phyloP scores from a whole-genome alignment of 164 flowering plant genomes.

The Annona squamosa region DNA sequence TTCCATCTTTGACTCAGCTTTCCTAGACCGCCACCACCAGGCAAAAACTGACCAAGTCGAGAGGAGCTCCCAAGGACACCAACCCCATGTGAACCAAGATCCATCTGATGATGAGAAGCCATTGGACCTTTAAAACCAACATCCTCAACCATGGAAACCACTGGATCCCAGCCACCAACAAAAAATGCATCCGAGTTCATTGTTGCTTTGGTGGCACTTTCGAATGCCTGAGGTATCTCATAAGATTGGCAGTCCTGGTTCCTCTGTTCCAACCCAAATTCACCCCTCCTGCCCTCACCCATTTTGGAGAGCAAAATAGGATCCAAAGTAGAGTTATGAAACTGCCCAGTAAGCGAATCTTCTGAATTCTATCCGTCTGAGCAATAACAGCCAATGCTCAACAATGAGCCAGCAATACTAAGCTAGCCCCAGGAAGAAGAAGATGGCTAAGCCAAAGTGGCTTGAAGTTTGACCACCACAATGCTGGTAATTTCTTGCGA shows the following conservation, averaged over 20 bases:
- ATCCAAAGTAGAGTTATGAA: background rate
- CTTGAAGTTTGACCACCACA: conserved; percentile 52
- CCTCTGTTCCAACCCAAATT: conserved; percentile 42
- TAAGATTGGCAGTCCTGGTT: conserved; percentile 29
- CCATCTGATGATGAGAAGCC: conserved; percentile 36
- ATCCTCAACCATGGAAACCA: conserved; percentile 44
- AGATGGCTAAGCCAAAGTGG: conserved; percentile 26
- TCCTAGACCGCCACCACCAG: conserved; percentile 38
- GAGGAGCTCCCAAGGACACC: conserved; percentile 35
- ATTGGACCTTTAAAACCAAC: conserved; percentile 40
- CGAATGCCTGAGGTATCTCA: conserved; percentile 28
- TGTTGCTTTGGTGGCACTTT: conserved; percentile 27
- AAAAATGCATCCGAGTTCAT: conserved; percentile 47
- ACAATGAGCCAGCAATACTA: conserved; percentile 14
- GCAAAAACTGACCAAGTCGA: conserved; percentile 39
- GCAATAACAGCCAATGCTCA: conserved; percentile 3
- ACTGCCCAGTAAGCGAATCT: conserved; percentile 7
- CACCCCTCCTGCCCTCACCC: conserved; percentile 42
- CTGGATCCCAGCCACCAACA: conserved; percentile 69
- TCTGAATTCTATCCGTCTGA: background rate
- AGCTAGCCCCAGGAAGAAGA: conserved; percentile 16
- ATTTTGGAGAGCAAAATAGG: conserved; percentile 19
- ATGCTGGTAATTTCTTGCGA: conserved; percentile 55
- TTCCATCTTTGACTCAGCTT: conserved; percentile 33
- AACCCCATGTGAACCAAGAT: conserved; percentile 29